Percentiles rank a stretch among this genome's conserved stretches.
Conservation (phyloP, 1,284 basidiomycete genomes). For the Filobasidium uniguttulatum region DNA sequence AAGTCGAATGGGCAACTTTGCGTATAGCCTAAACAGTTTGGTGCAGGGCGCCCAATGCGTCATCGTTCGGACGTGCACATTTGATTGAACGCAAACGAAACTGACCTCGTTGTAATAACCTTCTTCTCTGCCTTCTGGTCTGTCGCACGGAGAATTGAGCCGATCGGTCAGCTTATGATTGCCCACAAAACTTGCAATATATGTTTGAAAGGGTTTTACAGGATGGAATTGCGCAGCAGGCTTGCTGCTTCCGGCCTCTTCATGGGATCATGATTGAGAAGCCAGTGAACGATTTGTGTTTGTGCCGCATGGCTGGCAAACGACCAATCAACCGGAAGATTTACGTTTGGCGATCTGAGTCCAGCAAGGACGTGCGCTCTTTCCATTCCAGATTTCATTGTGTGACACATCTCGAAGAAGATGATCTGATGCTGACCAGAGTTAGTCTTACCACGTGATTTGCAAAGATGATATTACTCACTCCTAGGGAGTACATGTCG, state of each 20-base stretch:
- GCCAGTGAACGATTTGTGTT: conserved; percentile 50
- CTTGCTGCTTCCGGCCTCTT: conserved; percentile 71
- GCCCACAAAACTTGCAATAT: background rate
- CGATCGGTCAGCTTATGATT: conserved; percentile 35
- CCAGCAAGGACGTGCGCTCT: conserved; percentile 69
- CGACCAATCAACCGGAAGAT: conserved; percentile 62
- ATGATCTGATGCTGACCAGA: conserved; percentile 60
- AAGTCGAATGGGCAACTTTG: conserved; percentile 32
- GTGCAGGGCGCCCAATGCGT: background rate
- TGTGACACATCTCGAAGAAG: conserved; percentile 93
- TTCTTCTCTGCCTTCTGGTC: conserved; percentile 18
- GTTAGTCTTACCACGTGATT: background rate
- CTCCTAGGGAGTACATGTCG: conserved; percentile 88
- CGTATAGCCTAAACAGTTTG: conserved; percentile 14
- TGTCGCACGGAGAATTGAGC: conserved; percentile 38
- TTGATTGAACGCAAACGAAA: conserved; percentile 21
- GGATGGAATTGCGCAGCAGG: conserved; percentile 61
- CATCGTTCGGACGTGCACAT: conserved; percentile 18
- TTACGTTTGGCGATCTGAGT: conserved; percentile 55
- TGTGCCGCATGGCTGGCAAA: conserved; percentile 44
- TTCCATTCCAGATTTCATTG: conserved; percentile 75
- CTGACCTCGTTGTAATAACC: conserved; percentile 14
- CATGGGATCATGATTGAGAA: conserved; percentile 73
- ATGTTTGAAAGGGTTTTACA: conserved; percentile 27
- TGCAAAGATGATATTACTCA: conserved; percentile 40